Evolutionary conservation across 192 early-diverging fungal genomes (phyloP).

Genomic region (Gorgonomyces haynaldii): DNA sequence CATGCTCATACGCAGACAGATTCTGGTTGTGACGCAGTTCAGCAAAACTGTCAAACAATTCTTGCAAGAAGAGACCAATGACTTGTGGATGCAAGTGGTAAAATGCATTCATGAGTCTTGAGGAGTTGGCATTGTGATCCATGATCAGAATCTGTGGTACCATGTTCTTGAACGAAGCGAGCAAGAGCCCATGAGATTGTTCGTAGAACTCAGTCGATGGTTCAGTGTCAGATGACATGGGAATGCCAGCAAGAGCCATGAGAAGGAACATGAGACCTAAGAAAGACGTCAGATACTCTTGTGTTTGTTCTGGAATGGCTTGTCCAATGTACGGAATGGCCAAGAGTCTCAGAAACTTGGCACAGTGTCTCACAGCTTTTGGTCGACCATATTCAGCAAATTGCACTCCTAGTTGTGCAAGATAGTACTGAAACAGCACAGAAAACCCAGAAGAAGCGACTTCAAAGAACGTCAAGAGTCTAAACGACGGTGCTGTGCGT

Average conservation of each 20-base stretch:
- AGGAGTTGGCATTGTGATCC: too few species aligned
- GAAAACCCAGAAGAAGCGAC: slow-evolving; percentile 25
- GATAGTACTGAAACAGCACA: slow-evolving; percentile 27
- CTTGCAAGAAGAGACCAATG: slow-evolving; percentile 20
- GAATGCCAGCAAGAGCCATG: slow-evolving; percentile 32
- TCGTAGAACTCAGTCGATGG: too few species aligned
- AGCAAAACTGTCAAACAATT: slow-evolving; percentile 25
- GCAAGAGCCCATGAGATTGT: slow-evolving; percentile 5
- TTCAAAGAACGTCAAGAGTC: slow-evolving; percentile 19
- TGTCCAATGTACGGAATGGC: slow-evolving; percentile 26
- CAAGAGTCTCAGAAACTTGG: slow-evolving; percentile 28
- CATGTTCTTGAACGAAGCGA: background rate
- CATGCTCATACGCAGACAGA: slow-evolving; percentile 9
- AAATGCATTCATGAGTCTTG: slow-evolving; percentile 9
- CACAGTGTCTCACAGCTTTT: slow-evolving; percentile 31
- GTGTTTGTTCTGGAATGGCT: slow-evolving; percentile 9
- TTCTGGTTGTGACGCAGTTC: slow-evolving; percentile 17
- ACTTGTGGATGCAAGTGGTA: slow-evolving; percentile 28
- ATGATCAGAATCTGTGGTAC: slow-evolving; percentile 19
- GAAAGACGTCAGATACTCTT: slow-evolving; percentile 25
- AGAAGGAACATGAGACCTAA: slow-evolving; percentile 20
- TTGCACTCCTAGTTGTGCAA: slow-evolving; percentile 29
- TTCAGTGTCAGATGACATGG: slow-evolving; percentile 31
- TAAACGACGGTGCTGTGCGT: slow-evolving; percentile 15
- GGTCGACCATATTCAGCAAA: slow-evolving; percentile 25